Evolutionary conservation across 768 basidiomycete genomes (phyloP).

Genomic region (Mycena sanguinolenta): DNA sequence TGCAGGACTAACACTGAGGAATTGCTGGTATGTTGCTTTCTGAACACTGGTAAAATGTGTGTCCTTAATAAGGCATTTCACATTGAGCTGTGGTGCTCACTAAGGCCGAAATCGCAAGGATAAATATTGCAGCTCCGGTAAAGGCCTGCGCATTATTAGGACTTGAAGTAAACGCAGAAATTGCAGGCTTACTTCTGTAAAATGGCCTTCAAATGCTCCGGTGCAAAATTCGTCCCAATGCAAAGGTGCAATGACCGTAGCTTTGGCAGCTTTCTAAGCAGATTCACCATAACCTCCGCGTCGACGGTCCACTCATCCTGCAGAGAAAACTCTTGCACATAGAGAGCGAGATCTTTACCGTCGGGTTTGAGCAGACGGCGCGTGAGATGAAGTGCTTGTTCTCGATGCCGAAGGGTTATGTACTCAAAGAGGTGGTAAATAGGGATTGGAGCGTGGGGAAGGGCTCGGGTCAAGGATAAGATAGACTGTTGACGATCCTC

Average conservation of each 20-base stretch:
- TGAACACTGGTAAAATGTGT: slow-evolving; percentile 58
- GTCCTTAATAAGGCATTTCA: background rate
- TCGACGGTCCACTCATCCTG: slow-evolving; percentile 76
- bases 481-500: slow-evolving; percentile 64
- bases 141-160: slow-evolving; percentile 47
- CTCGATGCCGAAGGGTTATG: slow-evolving; percentile 62
- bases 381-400: slow-evolving; percentile 71
- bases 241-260: slow-evolving; percentile 68
- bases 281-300: slow-evolving; percentile 79
- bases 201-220: slow-evolving; percentile 85
- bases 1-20: slow-evolving; percentile 68
- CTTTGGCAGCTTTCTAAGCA: slow-evolving; percentile 69
- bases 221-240: slow-evolving; percentile 81
- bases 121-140: slow-evolving; percentile 62
- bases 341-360: slow-evolving; percentile 43
- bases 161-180: background rate
- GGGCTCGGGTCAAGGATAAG: slow-evolving; percentile 70
- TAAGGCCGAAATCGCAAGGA: slow-evolving; percentile 87
- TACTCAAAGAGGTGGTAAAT: slow-evolving; percentile 68
- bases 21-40: slow-evolving; percentile 84
- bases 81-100: slow-evolving; percentile 56
- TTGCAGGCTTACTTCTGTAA: slow-evolving; percentile 43
- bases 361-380: slow-evolving; percentile 60
- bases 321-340: slow-evolving; percentile 65
- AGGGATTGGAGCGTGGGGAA: slow-evolving; percentile 74